These are phyloP conservation scores for Chaetomiaceae sp. DNA, from an alignment of 2,329 filamentous ascomycete species.

Conservation along the genomic window DNA sequence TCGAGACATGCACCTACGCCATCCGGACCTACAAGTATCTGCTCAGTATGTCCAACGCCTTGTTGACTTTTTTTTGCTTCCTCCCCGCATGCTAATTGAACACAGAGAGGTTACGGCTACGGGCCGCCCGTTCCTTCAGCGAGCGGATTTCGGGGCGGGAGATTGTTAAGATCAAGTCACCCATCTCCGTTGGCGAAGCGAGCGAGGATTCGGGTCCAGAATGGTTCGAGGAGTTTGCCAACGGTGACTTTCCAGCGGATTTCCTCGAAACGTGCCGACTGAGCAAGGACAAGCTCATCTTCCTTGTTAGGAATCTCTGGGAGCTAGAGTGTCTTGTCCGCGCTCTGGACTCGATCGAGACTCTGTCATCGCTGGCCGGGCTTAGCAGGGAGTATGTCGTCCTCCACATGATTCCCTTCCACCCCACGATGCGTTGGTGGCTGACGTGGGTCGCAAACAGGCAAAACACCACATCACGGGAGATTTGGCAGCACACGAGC, in stretches of 20 bases:
- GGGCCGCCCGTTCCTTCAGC: constrained; percentile 51
- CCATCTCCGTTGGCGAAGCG: constrained; percentile 30
- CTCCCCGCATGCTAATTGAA: constrained; percentile 21
- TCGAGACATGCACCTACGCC: constrained; percentile 42
- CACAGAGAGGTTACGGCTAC: constrained; percentile 47
- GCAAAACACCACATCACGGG: constrained; percentile 30
- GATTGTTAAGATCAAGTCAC: constrained; percentile 42
- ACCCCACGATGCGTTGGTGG: background rate
- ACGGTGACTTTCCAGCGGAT: constrained; percentile 25
- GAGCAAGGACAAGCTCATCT: constrained; percentile 41
- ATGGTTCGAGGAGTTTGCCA: constrained; percentile 37
- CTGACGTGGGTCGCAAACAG: constrained; percentile 31
- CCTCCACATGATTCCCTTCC: no score
- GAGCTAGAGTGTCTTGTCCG: constrained; percentile 66
- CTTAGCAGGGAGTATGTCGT: constrained; percentile 48
- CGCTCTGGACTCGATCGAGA: constrained; percentile 64
- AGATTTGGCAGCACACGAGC: constrained; percentile 26
- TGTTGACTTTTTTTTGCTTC: constrained; percentile 7
- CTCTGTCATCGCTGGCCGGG: constrained; percentile 54
- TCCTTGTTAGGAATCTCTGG: constrained; percentile 58
- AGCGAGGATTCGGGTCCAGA: constrained; percentile 32
- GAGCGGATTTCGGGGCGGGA: constrained; percentile 47
- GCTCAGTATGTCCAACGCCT: constrained; percentile 60
- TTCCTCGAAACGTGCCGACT: constrained; percentile 33
- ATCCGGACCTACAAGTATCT: constrained; percentile 77